Evolutionary conservation across 805 yeast genomes (phyloP), one percentile per base, ranked within the genome.

Genomic region (Kodamaea kaohsiungensis): DNA sequence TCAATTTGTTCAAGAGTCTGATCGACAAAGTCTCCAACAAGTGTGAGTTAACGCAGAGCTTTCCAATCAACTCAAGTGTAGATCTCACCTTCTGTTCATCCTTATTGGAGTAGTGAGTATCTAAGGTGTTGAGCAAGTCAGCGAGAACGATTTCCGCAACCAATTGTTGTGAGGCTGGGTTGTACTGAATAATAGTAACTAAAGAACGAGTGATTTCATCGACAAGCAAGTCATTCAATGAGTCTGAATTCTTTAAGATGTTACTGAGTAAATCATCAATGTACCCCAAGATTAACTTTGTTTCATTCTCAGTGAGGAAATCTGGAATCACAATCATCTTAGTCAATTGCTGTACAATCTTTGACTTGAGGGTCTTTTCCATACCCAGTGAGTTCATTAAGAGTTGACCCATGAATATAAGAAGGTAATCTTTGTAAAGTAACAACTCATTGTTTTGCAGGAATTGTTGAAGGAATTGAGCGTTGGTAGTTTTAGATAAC

Each of bases 291-390:
- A 89, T 73, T 51, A 89, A 69, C 27, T 83, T 80, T 25, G 82
- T 66, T 59, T 91, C 96, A 51, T 81, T 81, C 2, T 61, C 58
- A 13, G 68, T 67, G 48, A 91, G 69, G 58, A 82, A 85, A 1
- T 70, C 71, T 1, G 70, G 67, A 59, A 88, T 70, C 30, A 75
- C 70, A 7, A 85, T 72, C 43, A 90, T 63, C 49, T 83, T 82
- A 0, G 84, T 77, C 49, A 91, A 76, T 46, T 88, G 89, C 52
- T 82, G 82, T 27, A 88, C 73, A 1, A 95, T 82, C 42, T 87
- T 71, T 25, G 87, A 78, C 61, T 91, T 79, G 53, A 91, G 75
- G 1, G 91, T 82, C 9, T 85, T 85, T 61, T 89, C 97, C 30
- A 82, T 71, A 35, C 77, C 79, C 0, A 96, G 84, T 0, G 89